A percentile compares a stretch with the other conserved stretches of the same genome.
Evolutionary conservation across 805 yeast species (phyloP).

Genomic region (Blastobotrys mokoenaii): DNA sequence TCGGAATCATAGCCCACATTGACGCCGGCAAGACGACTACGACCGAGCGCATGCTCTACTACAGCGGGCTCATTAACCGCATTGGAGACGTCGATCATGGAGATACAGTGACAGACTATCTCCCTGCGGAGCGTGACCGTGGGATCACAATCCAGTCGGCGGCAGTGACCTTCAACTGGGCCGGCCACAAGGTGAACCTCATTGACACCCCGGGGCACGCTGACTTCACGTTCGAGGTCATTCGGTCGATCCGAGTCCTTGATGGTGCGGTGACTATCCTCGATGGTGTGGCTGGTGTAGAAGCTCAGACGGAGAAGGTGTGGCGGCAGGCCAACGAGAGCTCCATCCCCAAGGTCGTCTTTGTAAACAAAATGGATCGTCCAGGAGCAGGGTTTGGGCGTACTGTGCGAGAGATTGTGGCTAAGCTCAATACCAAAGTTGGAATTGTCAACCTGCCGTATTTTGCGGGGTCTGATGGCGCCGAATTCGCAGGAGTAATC

Average conservation of each 20-base stretch:
- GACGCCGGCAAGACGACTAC: conserved; percentile 99
- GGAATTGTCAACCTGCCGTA: conserved; percentile 72
- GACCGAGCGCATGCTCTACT: conserved; percentile 90
- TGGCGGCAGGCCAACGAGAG: conserved; percentile 77
- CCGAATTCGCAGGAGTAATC: conserved; percentile 57
- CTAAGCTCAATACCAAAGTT: conserved; percentile 65
- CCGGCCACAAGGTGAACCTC: conserved; percentile 62
- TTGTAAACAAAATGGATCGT: conserved; percentile 92
- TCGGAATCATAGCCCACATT: conserved; percentile 97
- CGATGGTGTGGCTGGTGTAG: conserved; percentile 97
- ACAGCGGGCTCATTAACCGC: conserved; percentile 67
- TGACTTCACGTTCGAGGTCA: conserved; percentile 93
- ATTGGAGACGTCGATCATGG: conserved; percentile 95
- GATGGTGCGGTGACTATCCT: conserved; percentile 92
- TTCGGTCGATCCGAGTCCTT: conserved; percentile 75
- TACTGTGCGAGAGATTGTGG: conserved; percentile 75
- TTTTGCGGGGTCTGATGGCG: conserved; percentile 39
- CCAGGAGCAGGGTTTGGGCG: conserved; percentile 92
- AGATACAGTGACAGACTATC: conserved; percentile 88
- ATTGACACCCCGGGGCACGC: conserved; percentile 99
- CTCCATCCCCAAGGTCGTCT: conserved; percentile 67
- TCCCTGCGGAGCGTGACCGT: conserved; percentile 82
- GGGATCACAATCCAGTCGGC: conserved; percentile 97
- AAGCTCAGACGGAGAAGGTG: conserved; percentile 95
- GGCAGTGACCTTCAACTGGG: conserved; percentile 89